phyloP scores from a whole-genome alignment of 345 rosid genomes.

The Aegle marmelos region DNA sequence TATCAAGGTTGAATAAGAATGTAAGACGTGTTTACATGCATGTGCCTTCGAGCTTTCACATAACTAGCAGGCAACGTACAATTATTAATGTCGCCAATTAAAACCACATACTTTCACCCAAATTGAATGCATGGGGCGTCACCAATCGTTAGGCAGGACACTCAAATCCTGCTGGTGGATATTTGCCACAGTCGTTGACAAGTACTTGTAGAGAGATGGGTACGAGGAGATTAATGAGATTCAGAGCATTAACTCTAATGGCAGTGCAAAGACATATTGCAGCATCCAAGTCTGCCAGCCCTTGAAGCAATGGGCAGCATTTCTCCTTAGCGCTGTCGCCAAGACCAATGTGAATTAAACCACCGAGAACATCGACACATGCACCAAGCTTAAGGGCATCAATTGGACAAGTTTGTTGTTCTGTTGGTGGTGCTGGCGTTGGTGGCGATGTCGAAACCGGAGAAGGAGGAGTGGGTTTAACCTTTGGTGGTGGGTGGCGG shows the following conservation, averaged over 20 bases:
- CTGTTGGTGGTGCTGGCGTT: slow-evolving; percentile 27
- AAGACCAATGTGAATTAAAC: slow-evolving; percentile 15
- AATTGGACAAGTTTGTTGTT: slow-evolving; percentile 42
- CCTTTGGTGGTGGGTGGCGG: not conserved
- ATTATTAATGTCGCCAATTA: too few relatives aligned
- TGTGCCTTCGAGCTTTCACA: too few relatives aligned
- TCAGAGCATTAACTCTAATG: slow-evolving; percentile 72
- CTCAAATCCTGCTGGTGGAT: slow-evolving; percentile 56
- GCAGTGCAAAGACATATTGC: slow-evolving; percentile 90
- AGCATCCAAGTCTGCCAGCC: slow-evolving; percentile 72
- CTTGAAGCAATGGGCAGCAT: slow-evolving; percentile 84
- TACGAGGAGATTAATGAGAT: slow-evolving; percentile 46
- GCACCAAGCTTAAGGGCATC: slow-evolving; percentile 44
- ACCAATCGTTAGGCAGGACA: slow-evolving; percentile 36
- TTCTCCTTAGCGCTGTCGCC: slow-evolving; percentile 64
- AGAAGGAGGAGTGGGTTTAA: slow-evolving; percentile 10
- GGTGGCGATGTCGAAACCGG: not conserved
- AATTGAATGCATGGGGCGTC: not conserved
- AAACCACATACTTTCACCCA: not conserved
- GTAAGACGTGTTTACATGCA: too few relatives aligned
- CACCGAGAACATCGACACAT: slow-evolving; percentile 85
- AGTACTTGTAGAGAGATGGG: slow-evolving; percentile 86
- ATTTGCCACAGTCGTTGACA: slow-evolving; percentile 63
- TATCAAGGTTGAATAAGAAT: too few relatives aligned
- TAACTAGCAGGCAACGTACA: too few relatives aligned